Base-by-base conservation (phyloP, 2,329 filamentous ascomycete genomes). In the Colletotrichum eleusines region DNA sequence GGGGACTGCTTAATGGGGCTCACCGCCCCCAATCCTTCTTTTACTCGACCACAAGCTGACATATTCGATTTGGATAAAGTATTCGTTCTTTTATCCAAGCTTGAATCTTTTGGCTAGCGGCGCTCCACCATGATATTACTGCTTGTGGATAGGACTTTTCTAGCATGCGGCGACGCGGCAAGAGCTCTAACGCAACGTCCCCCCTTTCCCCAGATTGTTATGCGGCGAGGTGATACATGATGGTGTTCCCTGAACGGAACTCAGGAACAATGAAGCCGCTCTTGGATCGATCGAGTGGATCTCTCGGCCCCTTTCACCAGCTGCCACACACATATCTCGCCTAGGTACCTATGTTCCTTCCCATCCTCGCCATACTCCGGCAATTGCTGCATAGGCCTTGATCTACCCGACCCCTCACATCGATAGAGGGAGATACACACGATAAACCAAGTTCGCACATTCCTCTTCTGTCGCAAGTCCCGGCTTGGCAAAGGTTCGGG, bases 161-260 rank as follows among this genome's bases (percentile, higher is more conserved):
- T 26, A 26, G 33, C 44, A 40, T 67, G 63, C 55, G 57, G 50
- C 63, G 50, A 44, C n/a, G 11, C 58, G 63, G 57, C 68, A 67
- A 58, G 63, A 67, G 63, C 68, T 63, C 53, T 54, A 71, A 57
- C 35, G 40, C 57, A 61, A 67, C 63, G 68, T 67, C 50, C 63
- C n/a, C n/a, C n/a, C n/a, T n/a, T 67, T 53, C 44, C 63, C 57
- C 57, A 67, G 63, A 67, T 48, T 63, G 68, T 40, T 31, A 7
- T 48, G 18, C 23, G 6, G 46, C 26, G 8, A 31, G 12, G 20
- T 26, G 44, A 20, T 31, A 38, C 44, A 58, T 8, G 38, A 54
- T 14, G n/a, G 7, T 5, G 20, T 63, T n/a, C 28, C 60, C 23
- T 48, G n/a, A 26, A 11, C 23, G 4, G 31, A 12, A 18, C 5